Percentiles rank a stretch among this genome's conserved stretches.
These are phyloP conservation scores for Caloboletus inedulis DNA, from an alignment of 1,284 basidiomycete genomes.

Conservation along the genomic window DNA sequence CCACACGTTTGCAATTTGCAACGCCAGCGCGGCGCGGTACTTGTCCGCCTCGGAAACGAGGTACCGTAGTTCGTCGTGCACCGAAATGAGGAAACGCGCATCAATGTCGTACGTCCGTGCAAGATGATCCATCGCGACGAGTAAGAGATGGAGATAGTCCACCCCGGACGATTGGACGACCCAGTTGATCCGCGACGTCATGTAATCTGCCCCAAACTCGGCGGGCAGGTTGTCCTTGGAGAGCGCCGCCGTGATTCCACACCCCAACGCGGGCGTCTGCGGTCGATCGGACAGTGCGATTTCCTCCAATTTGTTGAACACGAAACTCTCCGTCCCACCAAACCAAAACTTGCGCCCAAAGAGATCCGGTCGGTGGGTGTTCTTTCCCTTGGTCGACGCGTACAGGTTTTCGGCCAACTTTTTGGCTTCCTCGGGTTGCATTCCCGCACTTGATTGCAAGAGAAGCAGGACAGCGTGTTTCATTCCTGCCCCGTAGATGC, in stretches of 20 bases:
- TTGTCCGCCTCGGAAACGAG: constrained; percentile 86
- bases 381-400: constrained; percentile 90
- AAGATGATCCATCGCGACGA: constrained; percentile 93
- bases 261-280: constrained; percentile 90
- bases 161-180: constrained; percentile 98
- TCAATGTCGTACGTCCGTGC: constrained; percentile 79
- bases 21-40: constrained; percentile 86
- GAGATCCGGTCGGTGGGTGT: constrained; percentile 65
- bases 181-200: constrained; percentile 99
- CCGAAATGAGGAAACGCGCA: constrained; percentile 93
- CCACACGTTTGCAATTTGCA: constrained; percentile 97
- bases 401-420: constrained; percentile 86
- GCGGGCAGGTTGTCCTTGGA: constrained; percentile 85
- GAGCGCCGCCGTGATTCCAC: constrained; percentile 90
- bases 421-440: constrained; percentile 79
- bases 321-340: constrained; percentile 93
- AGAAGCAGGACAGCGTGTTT: constrained; percentile 89
- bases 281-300: constrained; percentile 89
- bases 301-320: constrained; percentile 99
- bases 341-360: constrained; percentile 91
- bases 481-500: constrained; percentile 98
- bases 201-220: constrained; percentile 80
- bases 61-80: constrained; percentile 97
- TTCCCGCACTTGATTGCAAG: constrained; percentile 80
- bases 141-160: constrained; percentile 95